These are phyloP conservation scores for Paecilomyces sp. DNA, from an alignment of 2,329 filamentous ascomycete genomes.

Conservation along the genomic window DNA sequence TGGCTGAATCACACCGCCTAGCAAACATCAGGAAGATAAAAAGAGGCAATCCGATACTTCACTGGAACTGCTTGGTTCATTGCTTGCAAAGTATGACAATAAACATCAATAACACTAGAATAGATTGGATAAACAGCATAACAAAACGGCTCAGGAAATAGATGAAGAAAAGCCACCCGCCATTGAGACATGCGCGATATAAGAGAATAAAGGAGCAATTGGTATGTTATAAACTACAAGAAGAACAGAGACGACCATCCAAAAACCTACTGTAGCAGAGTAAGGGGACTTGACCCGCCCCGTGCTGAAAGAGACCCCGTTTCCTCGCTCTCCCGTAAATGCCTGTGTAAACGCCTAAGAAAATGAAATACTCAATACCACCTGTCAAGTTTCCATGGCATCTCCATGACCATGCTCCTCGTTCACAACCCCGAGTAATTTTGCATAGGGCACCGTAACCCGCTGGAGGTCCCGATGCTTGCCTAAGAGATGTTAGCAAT, in stretches of 20 bases:
- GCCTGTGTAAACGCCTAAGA: conserved; percentile 12
- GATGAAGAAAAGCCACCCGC: neutral
- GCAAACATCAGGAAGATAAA: neutral
- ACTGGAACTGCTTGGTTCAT: neutral
- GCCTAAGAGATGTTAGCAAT: conserved; percentile 45
- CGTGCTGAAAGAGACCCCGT: neutral
- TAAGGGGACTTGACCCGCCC: neutral
- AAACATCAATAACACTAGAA: neutral
- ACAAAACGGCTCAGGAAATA: neutral
- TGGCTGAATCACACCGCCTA: neutral
- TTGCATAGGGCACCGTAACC: conserved; percentile 89
- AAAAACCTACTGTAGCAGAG: conserved; percentile 1
- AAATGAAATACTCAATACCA: neutral
- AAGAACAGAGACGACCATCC: neutral
- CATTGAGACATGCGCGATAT: neutral
- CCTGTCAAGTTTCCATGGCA: conserved; percentile 28
- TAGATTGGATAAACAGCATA: neutral
- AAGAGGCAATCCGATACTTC: neutral
- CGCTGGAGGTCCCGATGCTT: conserved; percentile 94
- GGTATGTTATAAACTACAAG: neutral
- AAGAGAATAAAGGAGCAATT: neutral
- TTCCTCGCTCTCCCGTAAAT: neutral
- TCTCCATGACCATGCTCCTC: conserved; percentile 23
- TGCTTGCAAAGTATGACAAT: neutral
- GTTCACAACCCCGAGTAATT: conserved; percentile 57